Evolutionary conservation across 495 filamentous ascomycete species (phyloP).

Genomic region (Neurospora sublineolata): DNA sequence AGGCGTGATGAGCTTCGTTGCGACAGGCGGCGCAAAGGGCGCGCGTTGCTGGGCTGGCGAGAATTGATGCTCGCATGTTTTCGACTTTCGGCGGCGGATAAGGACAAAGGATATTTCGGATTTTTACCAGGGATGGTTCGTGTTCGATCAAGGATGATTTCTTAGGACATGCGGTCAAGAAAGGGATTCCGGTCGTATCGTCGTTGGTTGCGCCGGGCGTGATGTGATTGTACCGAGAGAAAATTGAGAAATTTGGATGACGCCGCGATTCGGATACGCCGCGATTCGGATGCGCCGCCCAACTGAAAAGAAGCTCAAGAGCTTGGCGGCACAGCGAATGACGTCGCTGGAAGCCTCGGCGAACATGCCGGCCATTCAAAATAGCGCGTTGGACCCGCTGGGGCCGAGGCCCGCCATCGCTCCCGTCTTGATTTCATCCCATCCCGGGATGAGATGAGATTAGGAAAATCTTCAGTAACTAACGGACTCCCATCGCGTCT

Average conservation of each 20-base stretch:
- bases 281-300: not conserved
- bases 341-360: not conserved
- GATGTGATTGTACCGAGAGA: not conserved
- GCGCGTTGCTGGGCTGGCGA: conserved; percentile 6
- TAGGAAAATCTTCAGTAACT: not conserved
- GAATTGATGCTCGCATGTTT: conserved; percentile 14
- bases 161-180: not conserved
- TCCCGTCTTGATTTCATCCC: not conserved
- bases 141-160: not conserved
- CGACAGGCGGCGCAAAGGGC: conserved; percentile 16
- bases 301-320: not conserved
- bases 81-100: not conserved
- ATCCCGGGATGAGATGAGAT: not conserved
- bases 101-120: not conserved
- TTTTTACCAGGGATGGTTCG: not conserved
- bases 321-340: not conserved
- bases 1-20: not conserved
- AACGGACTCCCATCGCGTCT: not conserved
- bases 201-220: not conserved
- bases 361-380: not conserved
- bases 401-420: not conserved
- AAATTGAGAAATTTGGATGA: not conserved
- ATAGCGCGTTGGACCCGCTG: not conserved
- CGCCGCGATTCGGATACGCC: not conserved
- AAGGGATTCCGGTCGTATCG: not conserved